Evolutionary conservation across 1,284 basidiomycete genomes (phyloP).

Genomic region (Ceratobasidium sp.): DNA sequence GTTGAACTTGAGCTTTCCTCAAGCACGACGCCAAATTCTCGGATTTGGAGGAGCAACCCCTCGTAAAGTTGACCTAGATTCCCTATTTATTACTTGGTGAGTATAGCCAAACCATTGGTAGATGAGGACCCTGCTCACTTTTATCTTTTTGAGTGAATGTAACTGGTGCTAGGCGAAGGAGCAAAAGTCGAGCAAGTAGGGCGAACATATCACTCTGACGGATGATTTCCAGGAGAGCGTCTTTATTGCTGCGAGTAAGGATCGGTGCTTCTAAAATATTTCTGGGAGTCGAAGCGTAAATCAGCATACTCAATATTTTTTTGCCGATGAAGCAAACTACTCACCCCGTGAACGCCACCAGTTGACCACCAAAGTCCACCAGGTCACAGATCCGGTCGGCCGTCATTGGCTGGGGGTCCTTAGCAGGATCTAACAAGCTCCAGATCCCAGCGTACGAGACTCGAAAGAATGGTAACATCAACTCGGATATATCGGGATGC

Average conservation of each 20-base stretch:
- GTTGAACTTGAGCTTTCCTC: not conserved
- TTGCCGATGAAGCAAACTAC: not conserved
- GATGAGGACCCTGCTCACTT: not conserved
- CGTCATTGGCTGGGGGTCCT: not conserved
- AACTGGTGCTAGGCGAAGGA: not conserved
- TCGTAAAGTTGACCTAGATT: not conserved
- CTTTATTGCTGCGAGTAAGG: not conserved
- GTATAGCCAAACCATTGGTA: not conserved
- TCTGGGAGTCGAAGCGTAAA: not conserved
- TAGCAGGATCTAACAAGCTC: not conserved
- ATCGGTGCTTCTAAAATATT: not conserved
- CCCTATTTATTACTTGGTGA: not conserved
- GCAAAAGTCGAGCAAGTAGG: not conserved
- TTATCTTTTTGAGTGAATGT: too few relatives aligned
- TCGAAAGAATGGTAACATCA: constrained; percentile 11
- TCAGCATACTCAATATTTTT: too few relatives aligned
- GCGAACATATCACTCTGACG: constrained; percentile 3
- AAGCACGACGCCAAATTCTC: not conserved
- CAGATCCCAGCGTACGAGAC: constrained; percentile 5
- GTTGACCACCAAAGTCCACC: not conserved
- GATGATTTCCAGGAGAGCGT: not conserved
- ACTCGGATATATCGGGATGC: constrained; percentile 1
- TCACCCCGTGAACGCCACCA: not conserved
- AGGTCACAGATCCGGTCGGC: not conserved
- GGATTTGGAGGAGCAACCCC: not conserved